These are phyloP conservation scores for Tausonia pullulans DNA, from an alignment of 1,284 basidiomycete genomes.

Conservation along the genomic window DNA sequence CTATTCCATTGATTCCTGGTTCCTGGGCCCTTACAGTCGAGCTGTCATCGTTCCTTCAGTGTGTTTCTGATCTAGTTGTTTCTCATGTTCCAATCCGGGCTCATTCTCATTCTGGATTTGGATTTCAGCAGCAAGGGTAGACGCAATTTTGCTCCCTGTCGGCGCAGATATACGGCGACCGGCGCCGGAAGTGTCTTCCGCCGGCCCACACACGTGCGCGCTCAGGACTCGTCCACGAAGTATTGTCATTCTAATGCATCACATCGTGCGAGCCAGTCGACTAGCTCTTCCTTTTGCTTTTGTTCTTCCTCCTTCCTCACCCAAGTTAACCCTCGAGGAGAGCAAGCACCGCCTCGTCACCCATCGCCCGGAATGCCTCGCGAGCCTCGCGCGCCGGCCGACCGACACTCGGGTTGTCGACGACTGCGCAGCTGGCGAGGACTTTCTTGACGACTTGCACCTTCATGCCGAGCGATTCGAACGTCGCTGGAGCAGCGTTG, in stretches of 20 bases:
- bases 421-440: slow-evolving; percentile 51
- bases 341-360: slow-evolving; percentile 1
- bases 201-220: no score
- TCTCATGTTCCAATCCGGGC: no score
- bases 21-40: no score
- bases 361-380: slow-evolving; percentile 51
- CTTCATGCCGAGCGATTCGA: slow-evolving; percentile 53
- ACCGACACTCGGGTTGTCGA: slow-evolving; percentile 60
- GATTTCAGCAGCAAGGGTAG: no score
- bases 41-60: no score
- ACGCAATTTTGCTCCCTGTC: no score
- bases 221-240: no score
- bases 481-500: slow-evolving; percentile 45
- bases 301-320: not conserved
- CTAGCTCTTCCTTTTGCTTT: not conserved
- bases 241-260: no score
- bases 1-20: no score
- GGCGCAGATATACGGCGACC: no score
- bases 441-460: slow-evolving; percentile 62
- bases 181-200: no score
- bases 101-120: not conserved
- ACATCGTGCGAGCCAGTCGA: not conserved
- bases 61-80: no score
- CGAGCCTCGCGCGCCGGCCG: slow-evolving; percentile 74
- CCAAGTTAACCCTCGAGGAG: not conserved